A percentile compares a stretch with the other conserved stretches of the same genome.
Conservation (phyloP, 2,329 filamentous ascomycete species). For the Huntiella savannae region DNA sequence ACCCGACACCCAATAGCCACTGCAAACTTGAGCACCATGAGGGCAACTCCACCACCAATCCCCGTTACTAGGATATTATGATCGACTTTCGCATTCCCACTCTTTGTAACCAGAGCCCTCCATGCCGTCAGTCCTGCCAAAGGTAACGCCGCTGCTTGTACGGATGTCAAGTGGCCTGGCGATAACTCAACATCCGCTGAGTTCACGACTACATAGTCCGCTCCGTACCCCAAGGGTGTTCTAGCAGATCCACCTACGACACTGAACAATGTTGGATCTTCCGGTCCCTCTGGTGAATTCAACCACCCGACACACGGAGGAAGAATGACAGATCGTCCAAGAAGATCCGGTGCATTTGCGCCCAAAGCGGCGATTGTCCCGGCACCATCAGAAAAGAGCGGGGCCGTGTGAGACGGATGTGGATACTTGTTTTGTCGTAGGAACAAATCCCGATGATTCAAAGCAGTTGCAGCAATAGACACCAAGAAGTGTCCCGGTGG, state of each 20-base stretch:
- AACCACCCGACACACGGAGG: constrained; percentile 67
- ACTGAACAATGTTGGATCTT: constrained; percentile 37
- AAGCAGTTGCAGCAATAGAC: constrained; percentile 55
- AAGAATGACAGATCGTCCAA: constrained; percentile 53
- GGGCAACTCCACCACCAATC: constrained; percentile 79
- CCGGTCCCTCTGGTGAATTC: constrained; percentile 51
- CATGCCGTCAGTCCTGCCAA: constrained; percentile 75
- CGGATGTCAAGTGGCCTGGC: constrained; percentile 50
- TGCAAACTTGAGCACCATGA: constrained; percentile 65
- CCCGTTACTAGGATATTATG: constrained; percentile 72
- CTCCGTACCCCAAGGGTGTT: constrained; percentile 46
- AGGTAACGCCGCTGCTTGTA: constrained; percentile 68
- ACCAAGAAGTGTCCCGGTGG: constrained; percentile 53
- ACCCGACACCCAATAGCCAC: constrained; percentile 55
- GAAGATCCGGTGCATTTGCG: constrained; percentile 22
- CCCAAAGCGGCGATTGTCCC: constrained; percentile 53
- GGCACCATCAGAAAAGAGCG: constrained; percentile 66
- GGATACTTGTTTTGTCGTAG: constrained; percentile 86
- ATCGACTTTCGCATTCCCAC: constrained; percentile 40
- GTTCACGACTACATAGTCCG: constrained; percentile 52
- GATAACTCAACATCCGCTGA: constrained; percentile 57
- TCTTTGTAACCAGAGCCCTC: constrained; percentile 70
- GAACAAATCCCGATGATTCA: constrained; percentile 93
- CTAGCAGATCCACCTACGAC: constrained; percentile 52
- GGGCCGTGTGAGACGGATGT: constrained; percentile 56